Evolutionary conservation across 331 rosid species (phyloP), one percentile per base, ranked within the genome.

Genomic region (Quercus lobata): DNA sequence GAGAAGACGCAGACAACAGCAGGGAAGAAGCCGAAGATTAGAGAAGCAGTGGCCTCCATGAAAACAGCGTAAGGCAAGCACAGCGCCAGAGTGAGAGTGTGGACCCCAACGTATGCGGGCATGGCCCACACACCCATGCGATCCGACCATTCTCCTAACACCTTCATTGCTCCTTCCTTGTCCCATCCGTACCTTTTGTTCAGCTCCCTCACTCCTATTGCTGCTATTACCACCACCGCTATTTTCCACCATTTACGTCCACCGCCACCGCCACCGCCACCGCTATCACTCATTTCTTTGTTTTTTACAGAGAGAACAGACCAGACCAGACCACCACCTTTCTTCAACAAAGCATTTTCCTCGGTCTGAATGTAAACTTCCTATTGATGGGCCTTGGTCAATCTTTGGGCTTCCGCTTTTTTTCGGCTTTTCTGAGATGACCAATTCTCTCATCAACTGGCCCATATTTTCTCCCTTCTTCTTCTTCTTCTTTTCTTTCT

Each of bases 101-200:
- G 99, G 68, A 90, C 4, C 2, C 87, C 85, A 1, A 96, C 88
- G 83, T 84, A 96, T 1, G 84, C 73, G 9, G 99, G 99, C 68
- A 96, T 90, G 9, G 96, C 98, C 99, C 99, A 96, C 5, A 96
- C 11, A 53, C 98, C 99, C 63, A 95, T 73, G 1, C 76, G 81
- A 46, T 91, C 90, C 1, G 93, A 86, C 93, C 88, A 89, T 11
- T 89, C 83, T 2, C 68, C 68, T 14, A 90, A 44, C 17, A 84
- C 29, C 37, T 44, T 77, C 54, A 89, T 11, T 22, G 84, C 87
- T 2, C 80, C 79, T 11, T 91, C 99, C 70, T 81, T 91, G 15
- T 93, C 93, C 86, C 81, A 88, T 1, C 85, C 92, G 10, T 78
- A 73, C 0, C 73, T 80, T 37, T 73, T 62, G 2, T 74, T 80